Conservation (phyloP, 495 filamentous ascomycete genomes). For the Hypoxylon crocopeplum region DNA sequence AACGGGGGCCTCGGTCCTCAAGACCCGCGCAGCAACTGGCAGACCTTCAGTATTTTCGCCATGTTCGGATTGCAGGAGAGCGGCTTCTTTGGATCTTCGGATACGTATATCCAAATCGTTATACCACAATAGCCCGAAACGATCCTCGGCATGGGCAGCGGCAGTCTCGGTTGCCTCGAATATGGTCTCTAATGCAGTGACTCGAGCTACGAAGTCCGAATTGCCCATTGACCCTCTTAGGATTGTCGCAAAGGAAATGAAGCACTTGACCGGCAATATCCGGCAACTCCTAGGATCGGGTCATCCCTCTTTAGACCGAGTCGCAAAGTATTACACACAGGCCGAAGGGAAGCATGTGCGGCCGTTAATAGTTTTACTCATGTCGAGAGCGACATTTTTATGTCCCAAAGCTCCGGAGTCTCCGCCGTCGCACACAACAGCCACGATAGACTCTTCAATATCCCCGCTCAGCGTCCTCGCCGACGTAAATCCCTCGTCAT, state of each 20-base stretch:
- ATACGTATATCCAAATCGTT: constrained; percentile 44
- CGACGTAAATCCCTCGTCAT: constrained; percentile 78
- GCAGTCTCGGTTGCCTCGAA: constrained; percentile 81
- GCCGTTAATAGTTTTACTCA: constrained; percentile 90
- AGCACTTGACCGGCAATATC: constrained; percentile 89
- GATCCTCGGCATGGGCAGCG: constrained; percentile 54
- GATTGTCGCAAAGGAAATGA: constrained; percentile 93
- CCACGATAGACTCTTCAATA: constrained; percentile 75
- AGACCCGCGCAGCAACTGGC: constrained; percentile 28
- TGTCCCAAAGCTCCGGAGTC: constrained; percentile 69
- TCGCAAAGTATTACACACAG: constrained; percentile 98
- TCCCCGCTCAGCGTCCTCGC: constrained; percentile 75
- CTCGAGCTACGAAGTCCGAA: constrained; percentile 61
- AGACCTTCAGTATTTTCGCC: constrained; percentile 36
- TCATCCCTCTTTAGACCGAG: constrained; percentile 90
- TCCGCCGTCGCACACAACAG: constrained; percentile 41
- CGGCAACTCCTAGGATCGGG: constrained; percentile 86
- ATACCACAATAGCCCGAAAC: constrained; percentile 48
- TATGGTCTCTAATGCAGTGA: constrained; percentile 72
- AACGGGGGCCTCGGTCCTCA: constrained; percentile 44
- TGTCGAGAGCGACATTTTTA: constrained; percentile 88
- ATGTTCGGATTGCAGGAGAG: constrained; percentile 48
- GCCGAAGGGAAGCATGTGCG: constrained; percentile 96
- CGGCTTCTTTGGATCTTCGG: constrained; percentile 40
- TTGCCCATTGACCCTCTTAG: constrained; percentile 76